These are phyloP conservation scores for Ophiognomonia clavigignenti-juglandacearum DNA, from an alignment of 2,329 filamentous ascomycete genomes.

Conservation along the genomic window DNA sequence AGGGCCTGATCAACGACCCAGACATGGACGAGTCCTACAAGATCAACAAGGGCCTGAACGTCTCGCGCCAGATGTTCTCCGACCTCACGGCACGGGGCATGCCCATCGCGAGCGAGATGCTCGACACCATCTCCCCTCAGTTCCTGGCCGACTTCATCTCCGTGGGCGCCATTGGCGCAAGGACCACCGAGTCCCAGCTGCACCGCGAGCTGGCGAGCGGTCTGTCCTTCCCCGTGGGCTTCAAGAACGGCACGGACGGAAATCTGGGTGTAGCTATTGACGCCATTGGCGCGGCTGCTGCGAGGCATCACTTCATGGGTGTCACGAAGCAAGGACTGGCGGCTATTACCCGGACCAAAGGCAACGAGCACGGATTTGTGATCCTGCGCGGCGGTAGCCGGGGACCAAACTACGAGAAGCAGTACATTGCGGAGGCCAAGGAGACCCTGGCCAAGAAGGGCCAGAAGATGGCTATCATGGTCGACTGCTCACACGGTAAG, in stretches of 20 bases:
- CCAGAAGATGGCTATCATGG: constrained; percentile 87
- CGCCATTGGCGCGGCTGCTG: constrained; percentile 80
- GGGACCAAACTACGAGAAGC: constrained; percentile 90
- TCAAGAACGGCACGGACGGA: constrained; percentile 99
- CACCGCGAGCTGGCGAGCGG: constrained; percentile 94
- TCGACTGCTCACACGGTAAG: constrained; percentile 94
- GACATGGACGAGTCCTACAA: constrained; percentile 96
- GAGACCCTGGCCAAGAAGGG: constrained; percentile 77
- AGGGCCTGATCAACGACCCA: constrained; percentile 97
- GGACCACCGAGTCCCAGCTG: constrained; percentile 94
- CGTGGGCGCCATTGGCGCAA: constrained; percentile 89
- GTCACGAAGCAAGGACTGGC: constrained; percentile 97
- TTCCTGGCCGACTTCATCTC: constrained; percentile 96
- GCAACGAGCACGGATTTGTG: constrained; percentile 96
- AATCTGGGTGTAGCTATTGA: constrained; percentile 89
- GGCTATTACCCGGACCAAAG: constrained; percentile 86
- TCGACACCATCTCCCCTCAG: constrained; percentile 97
- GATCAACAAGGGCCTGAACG: constrained; percentile 96
- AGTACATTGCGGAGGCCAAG: constrained; percentile 74
- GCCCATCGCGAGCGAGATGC: constrained; percentile 96
- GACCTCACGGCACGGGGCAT: constrained; percentile 84
- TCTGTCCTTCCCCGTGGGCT: constrained; percentile 94
- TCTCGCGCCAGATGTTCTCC: constrained; percentile 89
- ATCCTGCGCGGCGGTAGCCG: constrained; percentile 88
- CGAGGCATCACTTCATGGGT: constrained; percentile 96